Percentiles rank a stretch among this genome's conserved stretches.
Evolutionary conservation across 2,329 filamentous ascomycete species (phyloP).

Genomic region (Orbilia quercus): DNA sequence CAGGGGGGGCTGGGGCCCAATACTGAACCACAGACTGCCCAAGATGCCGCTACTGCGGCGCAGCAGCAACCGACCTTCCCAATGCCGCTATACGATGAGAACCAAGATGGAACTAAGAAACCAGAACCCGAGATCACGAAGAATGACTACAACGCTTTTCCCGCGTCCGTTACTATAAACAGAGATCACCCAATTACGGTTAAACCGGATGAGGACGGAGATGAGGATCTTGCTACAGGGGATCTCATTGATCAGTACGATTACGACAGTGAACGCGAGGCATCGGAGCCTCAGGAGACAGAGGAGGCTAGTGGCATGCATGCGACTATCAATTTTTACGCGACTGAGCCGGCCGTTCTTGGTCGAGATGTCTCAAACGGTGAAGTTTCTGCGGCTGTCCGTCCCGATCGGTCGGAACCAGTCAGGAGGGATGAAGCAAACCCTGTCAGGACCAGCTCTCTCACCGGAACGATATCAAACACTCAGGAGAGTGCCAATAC

Average conservation of each 20-base stretch:
- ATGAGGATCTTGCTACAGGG: slow-evolving; percentile 46
- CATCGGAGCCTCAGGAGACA: slow-evolving; percentile 1
- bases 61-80: slow-evolving; percentile 42
- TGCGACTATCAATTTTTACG: slow-evolving; percentile 18
- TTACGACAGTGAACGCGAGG: slow-evolving; percentile 32
- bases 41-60: slow-evolving; percentile 31
- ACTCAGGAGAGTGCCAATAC: slow-evolving; percentile 52
- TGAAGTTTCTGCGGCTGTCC: slow-evolving; percentile 41
- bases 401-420: slow-evolving; percentile 48
- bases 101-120: slow-evolving; percentile 36
- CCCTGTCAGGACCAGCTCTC: slow-evolving; percentile 41
- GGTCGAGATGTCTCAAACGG: slow-evolving; percentile 27
- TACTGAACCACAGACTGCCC: slow-evolving; percentile 18
- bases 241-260: slow-evolving; percentile 49
- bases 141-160: slow-evolving; percentile 12
- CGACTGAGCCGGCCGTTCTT: slow-evolving; percentile 26
- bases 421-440: slow-evolving; percentile 6
- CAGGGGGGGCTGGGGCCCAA: slow-evolving; percentile 22
- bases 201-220: slow-evolving; percentile 56
- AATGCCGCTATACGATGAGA: slow-evolving; percentile 23
- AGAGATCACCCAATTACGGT: slow-evolving; percentile 42
- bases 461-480: slow-evolving; percentile 9
- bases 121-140: slow-evolving; percentile 40
- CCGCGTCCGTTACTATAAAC: slow-evolving; percentile 40
- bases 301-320: not conserved